Percentiles rank a stretch among this genome's conserved stretches.
Conservation (phyloP, 306 rosid species). For the Erythrophleum fordii region DNA sequence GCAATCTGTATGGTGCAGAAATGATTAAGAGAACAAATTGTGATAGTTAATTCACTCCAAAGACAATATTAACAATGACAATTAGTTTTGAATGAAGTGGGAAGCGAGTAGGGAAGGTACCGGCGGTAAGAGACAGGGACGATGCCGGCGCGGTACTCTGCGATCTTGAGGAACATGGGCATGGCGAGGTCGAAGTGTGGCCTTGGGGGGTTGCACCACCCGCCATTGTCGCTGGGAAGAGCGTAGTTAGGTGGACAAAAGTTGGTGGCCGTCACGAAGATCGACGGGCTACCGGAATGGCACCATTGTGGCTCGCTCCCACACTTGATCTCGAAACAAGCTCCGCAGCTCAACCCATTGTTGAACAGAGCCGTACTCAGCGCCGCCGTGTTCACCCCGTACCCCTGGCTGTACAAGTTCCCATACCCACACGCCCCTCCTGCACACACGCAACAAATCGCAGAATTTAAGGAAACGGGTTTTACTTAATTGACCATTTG, state of each 20-base stretch:
- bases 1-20: neutral
- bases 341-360: constrained; percentile 77
- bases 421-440: constrained; percentile 96
- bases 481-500: neutral
- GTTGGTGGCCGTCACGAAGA: constrained; percentile 78
- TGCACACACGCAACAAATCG: constrained; percentile 7
- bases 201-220: constrained; percentile 94
- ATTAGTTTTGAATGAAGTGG: neutral
- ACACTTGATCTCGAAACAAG: constrained; percentile 86
- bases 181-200: constrained; percentile 86
- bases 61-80: neutral
- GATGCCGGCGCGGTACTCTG: constrained; percentile 85
- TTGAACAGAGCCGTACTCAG: constrained; percentile 84
- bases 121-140: constrained; percentile 86
- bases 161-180: constrained; percentile 90
- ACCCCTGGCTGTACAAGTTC: constrained; percentile 82
- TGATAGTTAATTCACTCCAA: neutral
- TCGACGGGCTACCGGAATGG: constrained; percentile 79
- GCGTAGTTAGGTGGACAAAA: constrained; percentile 86
- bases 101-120: constrained; percentile 28
- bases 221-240: constrained; percentile 74
- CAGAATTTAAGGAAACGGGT: neutral
- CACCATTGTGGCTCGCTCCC: constrained; percentile 68
- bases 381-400: constrained; percentile 86
- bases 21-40: neutral